Percentiles rank a stretch among this genome's conserved stretches.
Evolutionary conservation across 768 basidiomycete genomes (phyloP).

Genomic region (Nidularia sp.): DNA sequence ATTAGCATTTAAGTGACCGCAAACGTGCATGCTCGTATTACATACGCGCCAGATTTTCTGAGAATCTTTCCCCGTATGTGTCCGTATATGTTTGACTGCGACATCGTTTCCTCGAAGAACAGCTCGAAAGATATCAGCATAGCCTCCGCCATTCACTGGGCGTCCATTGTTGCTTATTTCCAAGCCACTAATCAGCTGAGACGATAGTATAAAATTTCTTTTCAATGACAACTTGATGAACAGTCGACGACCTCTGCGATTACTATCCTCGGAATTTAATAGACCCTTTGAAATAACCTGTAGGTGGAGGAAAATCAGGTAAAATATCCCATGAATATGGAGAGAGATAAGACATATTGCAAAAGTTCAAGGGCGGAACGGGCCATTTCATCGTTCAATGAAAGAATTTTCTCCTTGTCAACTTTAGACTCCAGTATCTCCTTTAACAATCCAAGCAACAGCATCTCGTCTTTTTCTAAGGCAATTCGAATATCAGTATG

Average conservation of each 20-base stretch:
- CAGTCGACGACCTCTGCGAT: constrained; percentile 14
- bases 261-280: background rate
- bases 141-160: constrained; percentile 19
- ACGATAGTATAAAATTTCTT: constrained; percentile 15
- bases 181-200: constrained; percentile 17
- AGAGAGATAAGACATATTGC: no score
- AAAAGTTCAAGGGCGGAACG: no score
- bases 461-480: no score
- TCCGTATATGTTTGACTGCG: constrained; percentile 20
- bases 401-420: no score
- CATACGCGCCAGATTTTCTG: constrained; percentile 12
- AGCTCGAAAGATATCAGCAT: constrained; percentile 22
- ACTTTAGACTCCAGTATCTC: no score
- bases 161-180: constrained; percentile 10
- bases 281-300: background rate
- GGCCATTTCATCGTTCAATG: no score
- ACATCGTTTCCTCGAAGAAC: constrained; percentile 13
- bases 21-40: background rate
- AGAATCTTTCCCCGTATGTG: constrained; percentile 9
- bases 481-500: no score
- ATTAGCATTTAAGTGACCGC: background rate
- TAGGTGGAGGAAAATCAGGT: no score
- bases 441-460: no score
- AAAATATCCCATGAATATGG: no score
- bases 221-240: constrained; percentile 16